Evolutionary conservation across 139 green algal genomes (phyloP).

Genomic region (Picochlorum sp.): DNA sequence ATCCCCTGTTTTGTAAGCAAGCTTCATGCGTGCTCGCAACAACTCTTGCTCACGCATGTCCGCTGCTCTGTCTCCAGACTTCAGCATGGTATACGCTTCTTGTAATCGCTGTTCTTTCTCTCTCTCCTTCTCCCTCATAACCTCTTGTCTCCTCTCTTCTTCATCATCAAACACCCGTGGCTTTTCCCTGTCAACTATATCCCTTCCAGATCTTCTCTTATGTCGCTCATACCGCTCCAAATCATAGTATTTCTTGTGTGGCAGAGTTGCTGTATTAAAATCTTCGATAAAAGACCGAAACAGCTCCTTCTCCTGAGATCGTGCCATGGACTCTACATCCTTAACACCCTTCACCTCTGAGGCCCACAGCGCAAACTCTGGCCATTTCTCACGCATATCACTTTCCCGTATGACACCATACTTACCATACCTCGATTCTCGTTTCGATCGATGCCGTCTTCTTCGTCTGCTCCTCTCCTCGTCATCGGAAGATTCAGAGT

Average conservation of each 20-base stretch:
- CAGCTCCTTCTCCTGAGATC: conserved; percentile 71
- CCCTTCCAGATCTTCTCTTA: conserved; percentile 1
- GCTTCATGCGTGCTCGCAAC: conserved; percentile 68
- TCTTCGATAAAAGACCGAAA: conserved; percentile 47
- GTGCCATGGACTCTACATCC: conserved; percentile 58
- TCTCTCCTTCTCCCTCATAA: conserved; percentile 36
- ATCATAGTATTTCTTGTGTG: conserved; percentile 45
- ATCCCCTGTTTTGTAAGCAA: conserved; percentile 77
- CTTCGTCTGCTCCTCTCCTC: too few relatives aligned
- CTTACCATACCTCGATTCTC: too few relatives aligned
- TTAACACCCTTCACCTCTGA: conserved; percentile 52
- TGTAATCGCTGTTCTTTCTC: conserved; percentile 43
- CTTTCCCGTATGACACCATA: conserved; percentile 64
- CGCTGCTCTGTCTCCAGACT: conserved; percentile 38
- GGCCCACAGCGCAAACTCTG: conserved; percentile 78
- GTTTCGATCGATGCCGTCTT: too few relatives aligned
- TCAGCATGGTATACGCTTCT: conserved; percentile 65
- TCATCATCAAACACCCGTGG: conserved; percentile 54
- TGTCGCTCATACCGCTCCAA: conserved; percentile 57
- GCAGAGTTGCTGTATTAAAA: conserved; percentile 58
- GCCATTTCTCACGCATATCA: conserved; percentile 49
- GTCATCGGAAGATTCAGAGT: too few relatives aligned
- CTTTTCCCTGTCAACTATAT: not conserved
- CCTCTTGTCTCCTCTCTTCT: conserved; percentile 42
- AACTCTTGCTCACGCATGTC: conserved; percentile 43